A percentile compares a stretch with the other conserved stretches of the same genome.
Conservation (phyloP, 306 rosid species). For the Adenanthera pavonina region DNA sequence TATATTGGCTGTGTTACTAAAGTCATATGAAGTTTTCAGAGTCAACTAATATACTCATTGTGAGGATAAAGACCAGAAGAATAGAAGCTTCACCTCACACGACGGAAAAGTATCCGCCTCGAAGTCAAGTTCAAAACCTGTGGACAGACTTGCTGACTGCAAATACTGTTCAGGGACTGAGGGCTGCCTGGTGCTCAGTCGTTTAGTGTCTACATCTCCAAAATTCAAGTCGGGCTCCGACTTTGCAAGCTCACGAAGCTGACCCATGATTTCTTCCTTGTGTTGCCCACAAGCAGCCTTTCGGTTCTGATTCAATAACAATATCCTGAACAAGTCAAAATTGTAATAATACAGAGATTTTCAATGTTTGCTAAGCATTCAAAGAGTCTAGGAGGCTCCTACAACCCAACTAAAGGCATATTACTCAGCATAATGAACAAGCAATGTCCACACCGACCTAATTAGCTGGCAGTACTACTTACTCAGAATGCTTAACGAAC, state of each 20-base stretch:
- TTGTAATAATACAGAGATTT: slow-evolving; percentile 37
- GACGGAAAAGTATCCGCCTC: slow-evolving; percentile 52
- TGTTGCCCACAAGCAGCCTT: slow-evolving; percentile 79
- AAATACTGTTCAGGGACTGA: slow-evolving; percentile 44
- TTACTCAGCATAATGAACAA: neutral
- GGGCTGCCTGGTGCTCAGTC: slow-evolving; percentile 21
- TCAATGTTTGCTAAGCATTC: slow-evolving; percentile 26
- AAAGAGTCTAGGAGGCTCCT: neutral
- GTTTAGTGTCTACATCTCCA: slow-evolving; percentile 34
- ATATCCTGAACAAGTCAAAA: slow-evolving; percentile 50
- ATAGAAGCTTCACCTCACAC: slow-evolving; percentile 53
- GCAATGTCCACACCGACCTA: neutral
- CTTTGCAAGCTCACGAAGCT: slow-evolving; percentile 73
- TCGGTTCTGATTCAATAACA: slow-evolving; percentile 77
- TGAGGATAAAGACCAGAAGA: slow-evolving; percentile 2
- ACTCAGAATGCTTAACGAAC: neutral
- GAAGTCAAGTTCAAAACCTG: slow-evolving; percentile 43
- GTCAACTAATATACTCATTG: neutral
- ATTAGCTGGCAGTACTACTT: neutral
- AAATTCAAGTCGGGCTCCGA: slow-evolving; percentile 52
- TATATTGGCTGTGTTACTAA: no score
- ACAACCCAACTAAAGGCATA: slow-evolving; percentile 4
- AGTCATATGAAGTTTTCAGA: no score
- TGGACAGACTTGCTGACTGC: slow-evolving; percentile 37
- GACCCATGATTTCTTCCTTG: slow-evolving; percentile 76